Evolutionary conservation across 2,329 filamentous ascomycete genomes (phyloP).

Genomic region (Teratosphaeria gauchensis): DNA sequence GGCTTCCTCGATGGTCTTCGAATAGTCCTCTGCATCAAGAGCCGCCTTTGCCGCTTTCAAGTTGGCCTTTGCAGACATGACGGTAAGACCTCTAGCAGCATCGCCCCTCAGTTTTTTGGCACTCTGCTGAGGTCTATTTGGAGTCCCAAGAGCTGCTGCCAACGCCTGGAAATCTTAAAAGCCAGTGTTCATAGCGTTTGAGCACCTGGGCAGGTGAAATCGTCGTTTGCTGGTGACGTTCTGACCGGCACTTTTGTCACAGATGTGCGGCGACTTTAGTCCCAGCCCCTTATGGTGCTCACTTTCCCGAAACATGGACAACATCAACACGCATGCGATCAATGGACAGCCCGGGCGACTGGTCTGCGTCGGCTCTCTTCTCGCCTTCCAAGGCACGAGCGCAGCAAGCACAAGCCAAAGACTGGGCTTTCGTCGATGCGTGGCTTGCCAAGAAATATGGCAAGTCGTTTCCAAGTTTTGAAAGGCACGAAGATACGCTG

Average conservation of each 20-base stretch:
- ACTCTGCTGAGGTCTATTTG: background rate
- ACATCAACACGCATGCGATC: background rate
- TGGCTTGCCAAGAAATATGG: conserved; percentile 69
- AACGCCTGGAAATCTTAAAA: too few species aligned
- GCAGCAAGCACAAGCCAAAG: conserved; percentile 72
- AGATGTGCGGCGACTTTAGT: background rate
- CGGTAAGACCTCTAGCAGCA: conserved; percentile 10
- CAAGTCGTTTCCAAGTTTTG: conserved; percentile 60
- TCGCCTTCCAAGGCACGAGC: conserved; percentile 59
- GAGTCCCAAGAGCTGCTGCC: too few species aligned
- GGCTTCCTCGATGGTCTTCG: conserved; percentile 61
- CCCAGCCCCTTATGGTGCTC: too few species aligned
- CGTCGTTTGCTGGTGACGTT: background rate
- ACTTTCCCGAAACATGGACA: background rate
- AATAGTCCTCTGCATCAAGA: conserved; percentile 75
- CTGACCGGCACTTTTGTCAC: background rate
- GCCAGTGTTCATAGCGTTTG: too few species aligned
- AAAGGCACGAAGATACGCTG: conserved; percentile 78
- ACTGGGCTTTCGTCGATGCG: conserved; percentile 79
- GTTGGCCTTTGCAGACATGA: conserved; percentile 31
- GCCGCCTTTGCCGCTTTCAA: conserved; percentile 49
- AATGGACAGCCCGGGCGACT: conserved; percentile 22
- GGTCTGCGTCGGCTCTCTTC: conserved; percentile 39
- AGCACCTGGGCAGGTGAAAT: background rate
- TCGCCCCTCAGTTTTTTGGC: background rate